phyloP scores from a whole-genome alignment of 257 asterid species.

The Solanum chiquidenum region DNA sequence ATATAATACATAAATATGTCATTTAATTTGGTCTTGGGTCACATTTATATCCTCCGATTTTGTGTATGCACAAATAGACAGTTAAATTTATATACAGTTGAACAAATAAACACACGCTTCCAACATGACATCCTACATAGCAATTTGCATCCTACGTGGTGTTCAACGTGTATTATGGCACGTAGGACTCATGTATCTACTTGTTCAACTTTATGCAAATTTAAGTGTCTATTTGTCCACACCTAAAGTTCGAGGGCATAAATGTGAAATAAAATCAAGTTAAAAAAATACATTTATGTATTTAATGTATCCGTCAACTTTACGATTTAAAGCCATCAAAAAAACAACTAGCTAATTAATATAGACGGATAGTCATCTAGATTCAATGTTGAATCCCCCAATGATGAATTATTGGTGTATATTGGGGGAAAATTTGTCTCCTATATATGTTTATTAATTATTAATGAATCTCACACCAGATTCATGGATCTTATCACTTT shows the following conservation, averaged over 20 bases:
- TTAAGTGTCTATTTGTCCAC: background rate
- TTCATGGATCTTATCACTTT: background rate
- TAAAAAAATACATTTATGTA: background rate
- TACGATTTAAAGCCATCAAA: fast-evolving
- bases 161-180: background rate
- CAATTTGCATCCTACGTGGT: no score
- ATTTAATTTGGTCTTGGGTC: no score
- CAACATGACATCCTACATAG: background rate
- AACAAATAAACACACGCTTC: background rate
- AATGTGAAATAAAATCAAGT: background rate
- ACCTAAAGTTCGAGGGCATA: background rate
- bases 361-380: background rate
- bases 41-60: background rate
- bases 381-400: background rate
- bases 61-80: background rate
- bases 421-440: background rate
- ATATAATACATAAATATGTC: background rate
- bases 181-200: background rate
- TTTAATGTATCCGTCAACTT: background rate
- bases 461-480: background rate
- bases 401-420: background rate
- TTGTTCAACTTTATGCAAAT: background rate
- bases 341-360: background rate
- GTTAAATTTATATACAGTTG: background rate
- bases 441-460: background rate